Percentiles rank a stretch among this genome's conserved stretches.
Evolutionary conservation across 129 eudicot genomes (phyloP).

Genomic region (Centaurea solstitialis): DNA sequence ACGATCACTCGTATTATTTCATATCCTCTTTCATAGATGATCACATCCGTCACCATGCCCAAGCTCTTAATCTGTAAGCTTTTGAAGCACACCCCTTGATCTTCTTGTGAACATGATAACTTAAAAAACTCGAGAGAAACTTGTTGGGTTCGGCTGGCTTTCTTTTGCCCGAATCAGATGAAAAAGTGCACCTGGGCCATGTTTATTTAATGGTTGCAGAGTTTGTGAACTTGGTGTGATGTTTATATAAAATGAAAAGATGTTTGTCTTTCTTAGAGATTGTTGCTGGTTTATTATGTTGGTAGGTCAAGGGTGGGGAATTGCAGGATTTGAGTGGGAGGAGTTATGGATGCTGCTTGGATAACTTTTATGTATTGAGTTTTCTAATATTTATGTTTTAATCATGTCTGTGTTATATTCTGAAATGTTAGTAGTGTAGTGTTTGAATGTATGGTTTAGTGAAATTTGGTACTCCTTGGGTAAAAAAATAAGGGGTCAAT

Average conservation of each 20-base stretch:
- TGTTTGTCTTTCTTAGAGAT: conserved; percentile 23
- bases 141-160: conserved; percentile 25
- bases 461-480: background rate
- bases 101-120: conserved; percentile 12
- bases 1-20: conserved; percentile 93
- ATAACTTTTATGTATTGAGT: background rate
- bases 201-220: conserved; percentile 26
- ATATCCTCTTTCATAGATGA: conserved; percentile 94
- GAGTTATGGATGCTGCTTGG: conserved; percentile 32
- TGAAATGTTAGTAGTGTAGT: background rate
- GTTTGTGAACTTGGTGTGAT: conserved; percentile 36
- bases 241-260: conserved; percentile 5
- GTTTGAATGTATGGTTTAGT: conserved; percentile 1
- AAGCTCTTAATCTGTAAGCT: conserved; percentile 71
- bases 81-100: conserved; percentile 12
- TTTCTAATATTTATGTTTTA: background rate
- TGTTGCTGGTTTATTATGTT: conserved; percentile 31
- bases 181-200: conserved; percentile 37
- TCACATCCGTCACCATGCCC: conserved; percentile 96
- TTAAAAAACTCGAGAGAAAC: conserved; percentile 9
- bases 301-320: conserved; percentile 44
- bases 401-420: background rate
- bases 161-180: conserved; percentile 25
- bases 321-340: conserved; percentile 34
- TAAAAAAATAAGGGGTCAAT: background rate